A percentile compares a stretch with the other conserved stretches of the same genome.
These are phyloP conservation scores for Arthrocladium fulminans DNA, from an alignment of 2,329 filamentous ascomycete genomes.

Conservation along the genomic window DNA sequence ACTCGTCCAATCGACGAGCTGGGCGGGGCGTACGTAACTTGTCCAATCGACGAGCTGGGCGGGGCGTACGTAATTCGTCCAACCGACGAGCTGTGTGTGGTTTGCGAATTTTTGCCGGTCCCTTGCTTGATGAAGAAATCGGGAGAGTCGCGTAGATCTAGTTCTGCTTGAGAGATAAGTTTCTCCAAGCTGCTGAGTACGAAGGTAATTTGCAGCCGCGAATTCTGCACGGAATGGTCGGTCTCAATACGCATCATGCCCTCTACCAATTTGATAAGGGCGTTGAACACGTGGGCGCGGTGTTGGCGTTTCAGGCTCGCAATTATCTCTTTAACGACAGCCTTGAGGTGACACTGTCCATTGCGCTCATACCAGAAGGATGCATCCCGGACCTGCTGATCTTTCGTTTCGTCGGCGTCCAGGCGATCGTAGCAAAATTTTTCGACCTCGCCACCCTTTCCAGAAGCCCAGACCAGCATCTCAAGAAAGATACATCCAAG, in stretches of 20 bases:
- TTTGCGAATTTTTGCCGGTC: no score
- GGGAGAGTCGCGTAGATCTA: neutral
- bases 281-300: neutral
- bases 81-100: no score
- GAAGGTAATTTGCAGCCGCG: neutral
- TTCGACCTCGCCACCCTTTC: neutral
- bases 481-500: constrained; percentile 11
- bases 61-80: neutral
- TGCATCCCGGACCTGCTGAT: neutral
- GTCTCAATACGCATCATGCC: neutral
- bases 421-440: neutral
- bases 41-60: neutral
- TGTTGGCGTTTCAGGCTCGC: neutral
- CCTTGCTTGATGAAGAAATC: neutral
- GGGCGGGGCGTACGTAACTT: no score
- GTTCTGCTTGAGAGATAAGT: neutral
- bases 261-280: neutral
- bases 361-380: neutral
- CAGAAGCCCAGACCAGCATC: constrained; percentile 2
- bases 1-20: neutral
- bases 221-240: neutral
- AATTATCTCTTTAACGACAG: neutral
- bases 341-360: neutral
- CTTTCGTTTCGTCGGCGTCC: neutral
- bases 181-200: neutral